phyloP scores from a whole-genome alignment of 371 early-diverging fungal species.

The Blakeslea trispora region DNA sequence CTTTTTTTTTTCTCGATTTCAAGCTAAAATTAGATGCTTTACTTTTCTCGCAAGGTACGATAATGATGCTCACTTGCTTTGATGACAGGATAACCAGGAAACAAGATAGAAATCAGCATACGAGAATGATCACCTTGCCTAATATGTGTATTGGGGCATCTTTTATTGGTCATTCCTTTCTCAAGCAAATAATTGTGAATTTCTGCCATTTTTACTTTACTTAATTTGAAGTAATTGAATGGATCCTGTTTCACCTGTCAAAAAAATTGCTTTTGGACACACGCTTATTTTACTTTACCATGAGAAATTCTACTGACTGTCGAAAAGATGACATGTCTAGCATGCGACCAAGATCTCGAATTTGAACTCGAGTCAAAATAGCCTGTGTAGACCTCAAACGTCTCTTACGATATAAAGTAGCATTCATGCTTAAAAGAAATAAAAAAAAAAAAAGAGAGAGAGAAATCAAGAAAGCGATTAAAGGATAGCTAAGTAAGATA shows the following conservation, averaged over 20 bases:
- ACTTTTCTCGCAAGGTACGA: constrained; percentile 25
- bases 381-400: constrained; percentile 25
- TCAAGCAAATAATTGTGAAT: constrained; percentile 26
- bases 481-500: neutral
- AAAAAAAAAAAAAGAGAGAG: neutral
- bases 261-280: neutral
- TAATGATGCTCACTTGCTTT: constrained; percentile 32
- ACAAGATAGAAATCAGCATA: constrained; percentile 28
- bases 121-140: constrained; percentile 26
- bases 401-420: constrained; percentile 17
- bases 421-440: constrained; percentile 15
- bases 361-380: constrained; percentile 31
- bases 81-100: constrained; percentile 35
- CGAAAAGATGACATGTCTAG: constrained; percentile 25
- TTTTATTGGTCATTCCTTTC: constrained; percentile 18
- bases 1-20: too few relatives aligned
- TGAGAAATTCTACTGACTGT: constrained; percentile 30
- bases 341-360: constrained; percentile 29
- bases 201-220: constrained; percentile 25
- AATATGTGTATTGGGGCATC: constrained; percentile 22
- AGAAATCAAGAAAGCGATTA: neutral
- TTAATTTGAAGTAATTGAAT: constrained; percentile 25
- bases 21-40: too few relatives aligned
- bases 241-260: constrained; percentile 20
- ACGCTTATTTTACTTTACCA: constrained; percentile 19